Conservation (phyloP, 345 rosid genomes). For the Linum tenue region DNA sequence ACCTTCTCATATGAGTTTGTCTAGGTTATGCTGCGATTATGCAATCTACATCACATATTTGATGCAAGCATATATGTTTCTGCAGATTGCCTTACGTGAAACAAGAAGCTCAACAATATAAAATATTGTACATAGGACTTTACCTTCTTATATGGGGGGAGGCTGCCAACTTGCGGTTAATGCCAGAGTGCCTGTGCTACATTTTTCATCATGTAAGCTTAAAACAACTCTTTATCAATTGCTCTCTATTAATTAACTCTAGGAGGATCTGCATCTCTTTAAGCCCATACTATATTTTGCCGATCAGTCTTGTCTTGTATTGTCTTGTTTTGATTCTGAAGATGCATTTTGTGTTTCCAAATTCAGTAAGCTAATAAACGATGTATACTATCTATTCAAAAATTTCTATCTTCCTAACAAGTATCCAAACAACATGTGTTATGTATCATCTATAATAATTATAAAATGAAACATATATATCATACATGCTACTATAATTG, state of each 20-base stretch:
- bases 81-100: slow-evolving; percentile 71
- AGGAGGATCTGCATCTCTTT: too few species aligned
- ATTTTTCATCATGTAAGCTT: slow-evolving; percentile 90
- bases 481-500: too few species aligned
- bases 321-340: too few species aligned
- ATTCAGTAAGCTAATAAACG: too few species aligned
- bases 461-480: too few species aligned
- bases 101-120: slow-evolving; percentile 74
- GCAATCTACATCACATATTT: background rate
- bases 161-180: slow-evolving; percentile 86
- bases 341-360: too few species aligned
- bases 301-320: too few species aligned
- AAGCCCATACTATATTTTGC: too few species aligned
- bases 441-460: too few species aligned
- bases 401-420: too few species aligned
- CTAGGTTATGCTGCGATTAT: background rate
- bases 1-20: background rate
- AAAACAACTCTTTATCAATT: slow-evolving; percentile 11
- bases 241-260: background rate
- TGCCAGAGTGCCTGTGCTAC: slow-evolving; percentile 91
- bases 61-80: slow-evolving; percentile 17
- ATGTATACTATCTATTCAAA: too few species aligned
- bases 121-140: slow-evolving; percentile 76
- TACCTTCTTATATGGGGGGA: slow-evolving; percentile 99
- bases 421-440: too few species aligned